A percentile compares a stretch with the other conserved stretches of the same genome.
Conservation (phyloP, 129 eudicot species). For the Flaveria ramosissima region DNA sequence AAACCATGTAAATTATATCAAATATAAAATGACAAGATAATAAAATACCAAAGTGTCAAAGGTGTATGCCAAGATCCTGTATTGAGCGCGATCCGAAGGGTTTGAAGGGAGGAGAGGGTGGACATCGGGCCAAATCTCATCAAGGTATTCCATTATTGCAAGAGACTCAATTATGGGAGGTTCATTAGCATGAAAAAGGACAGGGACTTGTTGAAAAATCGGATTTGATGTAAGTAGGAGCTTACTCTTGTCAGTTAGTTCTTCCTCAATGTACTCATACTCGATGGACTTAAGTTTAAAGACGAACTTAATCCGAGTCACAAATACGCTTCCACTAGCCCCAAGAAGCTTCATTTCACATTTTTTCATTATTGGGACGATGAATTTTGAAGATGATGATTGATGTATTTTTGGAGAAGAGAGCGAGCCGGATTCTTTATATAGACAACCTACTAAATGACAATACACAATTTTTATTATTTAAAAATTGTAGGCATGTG, state of each 20-base stretch:
- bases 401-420: no score
- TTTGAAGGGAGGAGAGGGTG: neutral
- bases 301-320: neutral
- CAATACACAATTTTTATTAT: no score
- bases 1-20: no score
- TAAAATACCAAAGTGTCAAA: neutral
- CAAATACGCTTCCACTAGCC: neutral
- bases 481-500: no score
- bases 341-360: slow-evolving; percentile 7
- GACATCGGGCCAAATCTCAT: neutral
- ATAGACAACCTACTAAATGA: no score
- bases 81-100: slow-evolving; percentile 10
- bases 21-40: no score
- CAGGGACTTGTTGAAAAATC: neutral
- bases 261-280: neutral
- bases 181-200: neutral
- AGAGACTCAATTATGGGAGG: neutral
- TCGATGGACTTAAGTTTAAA: neutral
- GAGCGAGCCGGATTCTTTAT: no score
- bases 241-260: neutral
- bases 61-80: neutral
- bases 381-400: no score
- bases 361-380: neutral
- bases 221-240: neutral
- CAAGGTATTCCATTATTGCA: neutral